A percentile compares a stretch with the other conserved stretches of the same genome.
Conservation (phyloP, 176 grass and related monocot species). For the Eleusine indica region DNA sequence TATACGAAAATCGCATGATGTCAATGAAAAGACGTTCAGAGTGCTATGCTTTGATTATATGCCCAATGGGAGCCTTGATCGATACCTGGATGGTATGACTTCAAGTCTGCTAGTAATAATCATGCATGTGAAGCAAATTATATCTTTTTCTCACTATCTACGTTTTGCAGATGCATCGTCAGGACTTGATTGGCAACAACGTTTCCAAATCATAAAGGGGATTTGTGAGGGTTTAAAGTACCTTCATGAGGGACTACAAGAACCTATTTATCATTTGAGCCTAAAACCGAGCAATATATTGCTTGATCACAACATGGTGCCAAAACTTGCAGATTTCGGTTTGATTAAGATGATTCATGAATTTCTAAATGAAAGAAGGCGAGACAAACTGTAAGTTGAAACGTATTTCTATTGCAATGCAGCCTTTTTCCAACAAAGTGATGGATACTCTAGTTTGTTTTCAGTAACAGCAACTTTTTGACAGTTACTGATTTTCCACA, state of each 20-base stretch:
- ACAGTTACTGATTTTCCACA: no score
- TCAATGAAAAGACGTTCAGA: neutral
- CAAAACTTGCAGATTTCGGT: conserved; percentile 19
- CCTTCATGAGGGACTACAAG: neutral
- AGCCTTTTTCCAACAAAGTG: no score
- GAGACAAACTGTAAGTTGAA: no score
- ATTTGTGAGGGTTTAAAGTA: conserved; percentile 19
- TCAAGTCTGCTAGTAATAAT: no score
- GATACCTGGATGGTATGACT: neutral
- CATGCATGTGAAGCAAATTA: no score
- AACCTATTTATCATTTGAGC: neutral
- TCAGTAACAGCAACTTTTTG: no score
- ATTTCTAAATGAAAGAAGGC: no score
- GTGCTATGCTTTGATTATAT: neutral
- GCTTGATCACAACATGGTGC: neutral
- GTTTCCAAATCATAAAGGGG: conserved; percentile 15
- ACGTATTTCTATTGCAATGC: no score
- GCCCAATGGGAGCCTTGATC: neutral
- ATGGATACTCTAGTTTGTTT: no score
- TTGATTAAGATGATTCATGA: neutral
- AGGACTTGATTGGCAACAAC: neutral
- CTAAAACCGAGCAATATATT: conserved; percentile 16
- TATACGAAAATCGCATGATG: neutral
- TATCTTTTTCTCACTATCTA: neutral
- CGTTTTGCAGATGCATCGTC: neutral